Evolutionary conservation across 345 rosid genomes (phyloP), one percentile per base, ranked within the genome.

Genomic region (Arabidopsis arenosa): DNA sequence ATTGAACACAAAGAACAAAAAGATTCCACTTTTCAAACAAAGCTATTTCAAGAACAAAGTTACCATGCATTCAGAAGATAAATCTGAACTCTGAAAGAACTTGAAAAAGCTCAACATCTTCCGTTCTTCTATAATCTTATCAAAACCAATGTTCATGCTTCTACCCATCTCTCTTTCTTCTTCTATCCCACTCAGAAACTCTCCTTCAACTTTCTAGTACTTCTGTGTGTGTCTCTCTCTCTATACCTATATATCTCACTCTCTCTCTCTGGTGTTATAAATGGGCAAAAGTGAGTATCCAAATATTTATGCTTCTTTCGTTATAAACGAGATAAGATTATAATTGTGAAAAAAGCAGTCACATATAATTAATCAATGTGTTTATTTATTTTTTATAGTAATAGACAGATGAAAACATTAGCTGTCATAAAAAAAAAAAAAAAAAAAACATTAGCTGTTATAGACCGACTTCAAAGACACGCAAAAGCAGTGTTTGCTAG

Each of bases 61-160:
- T 57, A 77, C 80, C 76, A 71, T 56, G 62, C 5, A 72, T 17
- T 71, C 76, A 39, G 80, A 71, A 11, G 76, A 71, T 21, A 77
- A 9, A 23, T 77, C 67, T 56, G 54, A 37, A 26, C 39, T 37
- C n/a, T 64, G 72, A 14, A 77, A 71, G 5, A 64, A 40, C 76
- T 77, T 77, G 80, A 47, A 77, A 62, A 77, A 77, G 36, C 48
- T 33, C 17, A 65, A 30, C 11, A 6, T 33, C 39, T 65, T 39
- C 0, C 72, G 7, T 48, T 77, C 62, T 71, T 40, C 62, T 13
- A 13, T 65, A 30, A 7, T 8, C 36, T 1, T 4, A 18, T 9
- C 41, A 47, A 76, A 76, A 45, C 5, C 66, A 4, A 2, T 65
- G 7, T 36, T 70, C 39, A 8, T 2, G 12, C 3, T 70, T 39